These are phyloP conservation scores for Cadophora gregata DNA, from an alignment of 2,329 filamentous ascomycete species.

Conservation along the genomic window DNA sequence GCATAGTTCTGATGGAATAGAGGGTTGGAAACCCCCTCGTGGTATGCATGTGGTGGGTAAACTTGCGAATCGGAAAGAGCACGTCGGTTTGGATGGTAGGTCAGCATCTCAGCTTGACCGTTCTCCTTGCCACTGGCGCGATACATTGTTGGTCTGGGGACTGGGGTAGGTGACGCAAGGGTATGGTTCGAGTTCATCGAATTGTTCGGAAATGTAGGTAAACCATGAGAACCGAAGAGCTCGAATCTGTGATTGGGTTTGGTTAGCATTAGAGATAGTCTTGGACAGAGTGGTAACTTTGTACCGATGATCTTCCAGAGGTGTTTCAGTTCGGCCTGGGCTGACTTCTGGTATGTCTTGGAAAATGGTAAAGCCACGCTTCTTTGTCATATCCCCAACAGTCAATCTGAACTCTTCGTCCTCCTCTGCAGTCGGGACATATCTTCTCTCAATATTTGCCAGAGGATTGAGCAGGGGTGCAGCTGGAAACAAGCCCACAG, in stretches of 20 bases:
- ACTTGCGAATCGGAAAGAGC: constrained; percentile 34
- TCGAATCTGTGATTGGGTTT: constrained; percentile 35
- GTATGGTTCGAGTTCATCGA: constrained; percentile 23
- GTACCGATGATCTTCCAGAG: constrained; percentile 43
- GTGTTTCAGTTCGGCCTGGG: constrained; percentile 42
- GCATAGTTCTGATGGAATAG: constrained; percentile 38
- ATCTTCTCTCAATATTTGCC: constrained; percentile 26
- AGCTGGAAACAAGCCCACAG: constrained; percentile 25
- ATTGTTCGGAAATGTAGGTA: constrained; percentile 30
- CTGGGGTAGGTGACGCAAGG: constrained; percentile 38
- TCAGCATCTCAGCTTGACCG: constrained; percentile 25
- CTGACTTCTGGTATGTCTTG: constrained; percentile 41
- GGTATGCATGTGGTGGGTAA: constrained; percentile 39
- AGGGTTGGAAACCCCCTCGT: constrained; percentile 40
- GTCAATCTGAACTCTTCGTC: constrained; percentile 44
- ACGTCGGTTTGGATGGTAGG: constrained; percentile 31
- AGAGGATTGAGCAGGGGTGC: constrained; percentile 37
- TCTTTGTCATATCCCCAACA: constrained; percentile 39
- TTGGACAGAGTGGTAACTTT: constrained; percentile 1
- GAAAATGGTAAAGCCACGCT: constrained; percentile 41
- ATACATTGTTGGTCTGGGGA: constrained; percentile 32
- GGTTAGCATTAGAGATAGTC: constrained; percentile 10
- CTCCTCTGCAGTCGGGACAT: constrained; percentile 40
- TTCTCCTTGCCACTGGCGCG: constrained; percentile 40
- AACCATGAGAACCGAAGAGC: constrained; percentile 33